phyloP scores from a whole-genome alignment of 768 basidiomycete species.

The Pulveroboletus sp. region DNA sequence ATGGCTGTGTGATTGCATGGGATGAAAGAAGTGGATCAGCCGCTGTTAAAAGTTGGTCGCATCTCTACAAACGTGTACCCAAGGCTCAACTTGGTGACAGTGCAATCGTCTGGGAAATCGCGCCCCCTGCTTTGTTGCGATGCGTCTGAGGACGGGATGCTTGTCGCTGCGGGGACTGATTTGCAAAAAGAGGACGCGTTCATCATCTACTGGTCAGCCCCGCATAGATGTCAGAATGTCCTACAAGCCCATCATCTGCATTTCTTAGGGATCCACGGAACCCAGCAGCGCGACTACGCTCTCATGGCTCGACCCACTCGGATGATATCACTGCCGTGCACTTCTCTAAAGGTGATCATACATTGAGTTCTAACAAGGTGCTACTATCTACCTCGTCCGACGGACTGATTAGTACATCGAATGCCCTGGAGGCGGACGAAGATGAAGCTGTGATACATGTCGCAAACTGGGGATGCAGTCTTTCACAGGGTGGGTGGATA shows the following conservation, averaged over 20 bases:
- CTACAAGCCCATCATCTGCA: conserved; percentile 2
- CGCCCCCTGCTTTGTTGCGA: conserved; percentile 63
- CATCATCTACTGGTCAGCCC: conserved; percentile 75
- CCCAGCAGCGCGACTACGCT: conserved; percentile 63
- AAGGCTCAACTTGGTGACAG: conserved; percentile 34
- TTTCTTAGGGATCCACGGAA: conserved; percentile 78
- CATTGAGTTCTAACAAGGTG: conserved; percentile 38
- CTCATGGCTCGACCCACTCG: conserved; percentile 86
- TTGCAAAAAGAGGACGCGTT: conserved; percentile 77
- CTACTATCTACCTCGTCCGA: conserved; percentile 85
- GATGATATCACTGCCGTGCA: conserved; percentile 85
- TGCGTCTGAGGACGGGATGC: conserved; percentile 63
- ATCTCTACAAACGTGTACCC: conserved; percentile 12
- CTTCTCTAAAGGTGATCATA: conserved; percentile 36
- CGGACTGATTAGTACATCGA: conserved; percentile 72
- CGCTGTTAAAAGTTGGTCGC: conserved; percentile 57
- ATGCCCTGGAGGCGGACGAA: conserved; percentile 76
- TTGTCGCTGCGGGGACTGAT: conserved; percentile 82
- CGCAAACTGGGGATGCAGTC: conserved; percentile 83
- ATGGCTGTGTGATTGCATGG: conserved; percentile 73
- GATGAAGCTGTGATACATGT: conserved; percentile 82
- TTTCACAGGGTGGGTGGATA: conserved; percentile 76
- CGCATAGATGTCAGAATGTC: background rate
- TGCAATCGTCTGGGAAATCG: conserved; percentile 44
- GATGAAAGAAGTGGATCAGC: conserved; percentile 57